A percentile compares a stretch with the other conserved stretches of the same genome.
Conservation (phyloP, 2,329 filamentous ascomycete genomes). For the Cordyceps fumosorosea region DNA sequence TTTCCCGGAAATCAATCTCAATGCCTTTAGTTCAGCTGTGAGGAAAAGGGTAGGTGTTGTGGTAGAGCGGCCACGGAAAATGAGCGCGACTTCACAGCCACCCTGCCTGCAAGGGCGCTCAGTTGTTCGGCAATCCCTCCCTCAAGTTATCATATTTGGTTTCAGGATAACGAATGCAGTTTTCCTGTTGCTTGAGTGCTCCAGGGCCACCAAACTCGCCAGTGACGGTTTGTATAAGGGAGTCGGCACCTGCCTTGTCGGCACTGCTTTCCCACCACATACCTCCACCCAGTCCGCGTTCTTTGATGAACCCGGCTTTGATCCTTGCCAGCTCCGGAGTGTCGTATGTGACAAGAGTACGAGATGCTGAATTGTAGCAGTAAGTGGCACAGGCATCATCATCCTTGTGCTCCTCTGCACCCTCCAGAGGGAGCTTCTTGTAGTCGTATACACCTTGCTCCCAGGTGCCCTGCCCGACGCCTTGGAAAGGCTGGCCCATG, state of each 20-base stretch:
- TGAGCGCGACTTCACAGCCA: neutral
- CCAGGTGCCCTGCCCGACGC: constrained; percentile 74
- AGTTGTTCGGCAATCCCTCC: constrained; percentile 46
- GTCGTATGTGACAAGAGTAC: constrained; percentile 73
- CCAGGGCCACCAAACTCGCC: constrained; percentile 47
- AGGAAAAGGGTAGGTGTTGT: neutral
- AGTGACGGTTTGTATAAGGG: constrained; percentile 62
- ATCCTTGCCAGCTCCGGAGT: constrained; percentile 57
- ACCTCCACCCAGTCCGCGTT: constrained; percentile 67
- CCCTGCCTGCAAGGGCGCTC: constrained; percentile 1
- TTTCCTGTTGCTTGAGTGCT: constrained; percentile 45
- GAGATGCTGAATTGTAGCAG: constrained; percentile 59
- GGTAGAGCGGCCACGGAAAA: too few relatives aligned
- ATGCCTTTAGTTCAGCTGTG: neutral
- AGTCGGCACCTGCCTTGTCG: constrained; percentile 59
- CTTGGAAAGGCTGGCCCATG: constrained; percentile 60
- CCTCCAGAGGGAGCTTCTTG: constrained; percentile 70
- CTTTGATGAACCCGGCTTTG: constrained; percentile 68
- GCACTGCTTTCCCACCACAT: constrained; percentile 97
- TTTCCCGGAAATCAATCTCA: neutral
- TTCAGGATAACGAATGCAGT: constrained; percentile 57
- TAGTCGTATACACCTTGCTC: constrained; percentile 84
- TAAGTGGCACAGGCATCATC: constrained; percentile 62
- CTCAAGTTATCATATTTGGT: constrained; percentile 66
- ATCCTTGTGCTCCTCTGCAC: constrained; percentile 60